phyloP scores from a whole-genome alignment of 2,329 filamentous ascomycete species.

The Botryotinia globosa region DNA sequence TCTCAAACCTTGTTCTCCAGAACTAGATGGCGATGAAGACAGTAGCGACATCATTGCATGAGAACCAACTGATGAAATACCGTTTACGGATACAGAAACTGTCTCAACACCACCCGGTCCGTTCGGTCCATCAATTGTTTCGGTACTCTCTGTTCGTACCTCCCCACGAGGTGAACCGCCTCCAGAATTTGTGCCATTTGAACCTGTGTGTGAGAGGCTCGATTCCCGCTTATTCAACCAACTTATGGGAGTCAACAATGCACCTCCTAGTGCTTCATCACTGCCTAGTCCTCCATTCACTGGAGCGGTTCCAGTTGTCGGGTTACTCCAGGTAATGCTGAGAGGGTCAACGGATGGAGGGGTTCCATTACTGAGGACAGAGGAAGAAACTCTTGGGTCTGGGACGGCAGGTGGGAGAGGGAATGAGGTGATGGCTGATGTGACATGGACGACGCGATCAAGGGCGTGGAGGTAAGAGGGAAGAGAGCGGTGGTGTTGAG shows the following conservation, averaged over 20 bases:
- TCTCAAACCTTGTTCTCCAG: constrained; percentile 29
- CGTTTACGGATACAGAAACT: constrained; percentile 72
- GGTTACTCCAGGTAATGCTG: constrained; percentile 50
- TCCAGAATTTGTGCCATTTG: constrained; percentile 14
- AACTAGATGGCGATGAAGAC: constrained; percentile 29
- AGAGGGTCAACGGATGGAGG: constrained; percentile 36
- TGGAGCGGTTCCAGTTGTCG: constrained; percentile 38
- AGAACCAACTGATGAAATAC: constrained; percentile 52
- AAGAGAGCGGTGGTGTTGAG: constrained; percentile 74
- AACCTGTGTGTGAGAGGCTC: constrained; percentile 20
- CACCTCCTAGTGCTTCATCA: constrained; percentile 86
- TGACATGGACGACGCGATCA: constrained; percentile 86
- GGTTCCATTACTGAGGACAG: constrained; percentile 58
- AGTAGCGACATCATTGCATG: constrained; percentile 37
- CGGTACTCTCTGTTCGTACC: constrained; percentile 69
- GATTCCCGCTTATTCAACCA: constrained; percentile 62
- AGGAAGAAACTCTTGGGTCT: constrained; percentile 52
- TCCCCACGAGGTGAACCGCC: constrained; percentile 42
- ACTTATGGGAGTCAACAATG: constrained; percentile 87
- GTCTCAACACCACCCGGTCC: constrained; percentile 78
- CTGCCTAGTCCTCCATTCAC: constrained; percentile 57
- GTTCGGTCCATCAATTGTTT: constrained; percentile 79
- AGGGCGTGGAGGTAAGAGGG: constrained; percentile 86
- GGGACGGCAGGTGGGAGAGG: constrained; percentile 70
- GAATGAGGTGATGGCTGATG: constrained; percentile 75